These are phyloP conservation scores for Carex sylvatica DNA, from an alignment of 202 grass and related monocot species.

Conservation along the genomic window DNA sequence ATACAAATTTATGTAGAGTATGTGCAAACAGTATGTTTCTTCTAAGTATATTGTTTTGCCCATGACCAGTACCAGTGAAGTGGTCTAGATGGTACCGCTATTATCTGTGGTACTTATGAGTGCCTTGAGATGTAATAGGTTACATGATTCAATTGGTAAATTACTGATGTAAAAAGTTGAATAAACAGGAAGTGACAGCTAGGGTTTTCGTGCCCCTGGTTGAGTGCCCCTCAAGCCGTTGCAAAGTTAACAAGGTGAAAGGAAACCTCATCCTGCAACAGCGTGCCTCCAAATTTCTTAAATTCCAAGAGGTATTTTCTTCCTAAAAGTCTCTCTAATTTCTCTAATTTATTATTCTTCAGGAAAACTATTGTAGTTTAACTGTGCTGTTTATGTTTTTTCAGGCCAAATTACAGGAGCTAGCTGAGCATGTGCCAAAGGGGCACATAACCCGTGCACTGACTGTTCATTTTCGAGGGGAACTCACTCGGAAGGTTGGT, in stretches of 20 bases:
- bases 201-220: conserved; percentile 95
- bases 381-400: conserved; percentile 23
- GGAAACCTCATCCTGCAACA: conserved; percentile 96
- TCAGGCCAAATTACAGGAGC: conserved; percentile 93
- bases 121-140: neutral
- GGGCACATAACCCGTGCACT: conserved; percentile 94
- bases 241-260: conserved; percentile 87
- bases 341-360: neutral
- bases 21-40: neutral
- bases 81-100: neutral
- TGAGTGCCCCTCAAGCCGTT: conserved; percentile 89
- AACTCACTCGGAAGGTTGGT: conserved; percentile 92
- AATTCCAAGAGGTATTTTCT: conserved; percentile 89
- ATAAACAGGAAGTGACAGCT: conserved; percentile 93
- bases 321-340: conserved; percentile 12
- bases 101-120: neutral
- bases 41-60: neutral
- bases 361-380: conserved; percentile 14
- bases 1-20: neutral
- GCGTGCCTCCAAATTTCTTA: conserved; percentile 94
- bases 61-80: neutral
- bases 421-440: conserved; percentile 98
- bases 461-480: conserved; percentile 93
- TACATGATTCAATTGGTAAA: neutral
- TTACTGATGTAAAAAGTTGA: conserved; percentile 8